Conservation (phyloP, 2,329 filamentous ascomycete species). For the Orbilia quercus region DNA sequence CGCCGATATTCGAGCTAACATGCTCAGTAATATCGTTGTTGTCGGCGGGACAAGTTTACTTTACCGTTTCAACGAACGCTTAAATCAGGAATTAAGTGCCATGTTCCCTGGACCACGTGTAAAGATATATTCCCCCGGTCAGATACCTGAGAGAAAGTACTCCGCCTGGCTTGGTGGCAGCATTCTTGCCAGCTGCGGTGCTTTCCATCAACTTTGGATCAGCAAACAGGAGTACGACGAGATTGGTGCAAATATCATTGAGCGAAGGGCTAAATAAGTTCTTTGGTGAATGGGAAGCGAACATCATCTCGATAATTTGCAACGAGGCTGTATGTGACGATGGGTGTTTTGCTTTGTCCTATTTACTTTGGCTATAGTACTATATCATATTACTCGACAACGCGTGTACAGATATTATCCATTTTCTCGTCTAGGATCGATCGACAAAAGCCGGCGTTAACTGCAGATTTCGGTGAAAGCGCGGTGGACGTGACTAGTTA, state of each 20-base stretch:
- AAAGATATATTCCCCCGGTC: conserved; percentile 85
- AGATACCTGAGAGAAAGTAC: conserved; percentile 88
- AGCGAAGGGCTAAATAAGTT: conserved; percentile 46
- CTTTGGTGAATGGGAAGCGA: not conserved
- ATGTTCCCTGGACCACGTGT: conserved; percentile 88
- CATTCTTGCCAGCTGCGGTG: conserved; percentile 92
- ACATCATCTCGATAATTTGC: not conserved
- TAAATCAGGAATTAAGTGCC: conserved; percentile 82
- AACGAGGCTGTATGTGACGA: too few species aligned
- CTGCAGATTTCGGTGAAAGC: conserved; percentile 26
- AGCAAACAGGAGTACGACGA: conserved; percentile 97
- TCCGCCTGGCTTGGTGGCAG: conserved; percentile 96
- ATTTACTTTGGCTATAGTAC: conserved; percentile 19
- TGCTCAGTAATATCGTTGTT: conserved; percentile 90
- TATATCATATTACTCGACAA: conserved; percentile 17
- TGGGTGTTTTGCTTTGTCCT: not conserved
- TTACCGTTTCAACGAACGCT: conserved; percentile 89
- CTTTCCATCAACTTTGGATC: conserved; percentile 99
- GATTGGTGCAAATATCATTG: conserved; percentile 74
- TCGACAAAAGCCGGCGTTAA: conserved; percentile 56
- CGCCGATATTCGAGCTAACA: conserved; percentile 83
- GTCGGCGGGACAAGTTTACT: conserved; percentile 88
- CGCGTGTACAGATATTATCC: conserved; percentile 43
- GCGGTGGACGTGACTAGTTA: conserved; percentile 13
- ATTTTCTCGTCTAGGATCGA: conserved; percentile 39